phyloP scores from a whole-genome alignment of 805 yeast genomes.

The Wickerhamiella sergipiensis region DNA sequence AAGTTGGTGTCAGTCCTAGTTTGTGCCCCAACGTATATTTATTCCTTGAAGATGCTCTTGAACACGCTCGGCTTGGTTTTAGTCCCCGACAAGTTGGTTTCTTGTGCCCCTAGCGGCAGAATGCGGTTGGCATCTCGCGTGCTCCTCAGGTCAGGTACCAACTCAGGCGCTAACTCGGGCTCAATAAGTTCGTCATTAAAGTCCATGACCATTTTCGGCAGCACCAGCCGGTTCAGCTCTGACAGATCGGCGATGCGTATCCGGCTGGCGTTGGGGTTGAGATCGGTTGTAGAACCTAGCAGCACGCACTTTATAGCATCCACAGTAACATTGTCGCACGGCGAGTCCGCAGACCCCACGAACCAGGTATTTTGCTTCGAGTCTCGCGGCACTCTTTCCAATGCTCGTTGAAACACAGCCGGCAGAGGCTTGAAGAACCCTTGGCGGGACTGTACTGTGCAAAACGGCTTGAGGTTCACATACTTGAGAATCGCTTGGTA shows the following conservation, averaged over 20 bases:
- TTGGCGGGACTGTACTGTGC: slow-evolving; percentile 5
- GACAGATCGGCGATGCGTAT: neutral
- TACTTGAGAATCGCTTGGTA: slow-evolving; percentile 12
- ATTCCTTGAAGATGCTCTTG: neutral
- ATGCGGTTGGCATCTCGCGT: neutral
- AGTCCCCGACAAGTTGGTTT: neutral
- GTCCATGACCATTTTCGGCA: neutral
- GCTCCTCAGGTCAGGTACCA: too few relatives aligned
- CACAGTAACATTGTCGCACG: slow-evolving; percentile 13
- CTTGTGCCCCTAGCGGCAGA: slow-evolving; percentile 5
- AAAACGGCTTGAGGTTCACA: slow-evolving; percentile 7
- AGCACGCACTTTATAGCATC: slow-evolving; percentile 8
- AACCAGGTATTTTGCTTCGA: slow-evolving; percentile 14
- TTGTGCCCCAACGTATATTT: slow-evolving; percentile 1
- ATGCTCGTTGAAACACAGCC: slow-evolving; percentile 15
- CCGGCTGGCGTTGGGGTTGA: too few relatives aligned
- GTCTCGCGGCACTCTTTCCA: slow-evolving; percentile 9
- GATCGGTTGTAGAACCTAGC: neutral
- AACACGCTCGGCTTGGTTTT: neutral
- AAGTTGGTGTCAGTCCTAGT: slow-evolving; percentile 3
- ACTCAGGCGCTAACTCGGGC: slow-evolving; percentile 1
- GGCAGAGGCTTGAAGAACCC: slow-evolving; percentile 19
- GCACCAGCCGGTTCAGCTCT: slow-evolving; percentile 1
- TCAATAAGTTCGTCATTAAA: neutral
- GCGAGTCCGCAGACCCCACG: slow-evolving; percentile 13